Base-by-base conservation (phyloP, 495 filamentous ascomycete species). In the Lasiosphaeris hirsuta region DNA sequence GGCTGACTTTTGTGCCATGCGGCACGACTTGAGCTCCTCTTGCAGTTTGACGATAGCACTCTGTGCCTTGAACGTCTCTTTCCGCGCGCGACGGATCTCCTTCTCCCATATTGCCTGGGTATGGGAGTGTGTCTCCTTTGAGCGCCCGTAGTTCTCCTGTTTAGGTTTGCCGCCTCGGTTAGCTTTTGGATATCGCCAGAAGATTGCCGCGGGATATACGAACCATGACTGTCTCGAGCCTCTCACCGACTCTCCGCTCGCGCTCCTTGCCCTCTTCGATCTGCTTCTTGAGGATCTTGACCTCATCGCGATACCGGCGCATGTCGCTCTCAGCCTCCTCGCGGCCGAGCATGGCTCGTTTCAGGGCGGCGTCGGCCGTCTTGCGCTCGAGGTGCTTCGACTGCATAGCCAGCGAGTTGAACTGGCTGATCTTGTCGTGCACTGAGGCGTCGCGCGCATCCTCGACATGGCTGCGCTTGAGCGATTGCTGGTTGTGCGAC, bases 61-160 rank as follows among this genome's bases (percentile, higher is more conserved):
- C 10, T 90, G 89, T 4, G 87, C 83, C 48, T 90, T 93, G 75
- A 90, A 95, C 0, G 86, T 86, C 63, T 94, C 90, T 69, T 93
- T 95, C 34, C 88, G 78, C n/a, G 86, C 83, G 46, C 87, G 84
- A 44, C 88, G 76, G 37, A 93, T 85, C 67, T 95, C 90, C 63
- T 94, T 95, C 70, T 95, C 90, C 75, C 88, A 93, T 23, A 91
- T 71, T 18, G 83, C 67, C 67, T 87, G 79, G 54, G 89, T 86
- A 65, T 90, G 85, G 13, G 80, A 81, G 61, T 90, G 81, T 11
- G 86, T 86, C 65, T 93, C 88, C 74, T 93, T 92, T 13, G 81
- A 76, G 17, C 82, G 77, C 35, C 87, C 85, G 42, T 90, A 80
- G 63, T 90, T 89, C 71, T 93, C 90, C 86, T 89, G 61, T 59